Conservation (phyloP, 2,329 filamentous ascomycete species). For the Aphanoascus verrucosus region DNA sequence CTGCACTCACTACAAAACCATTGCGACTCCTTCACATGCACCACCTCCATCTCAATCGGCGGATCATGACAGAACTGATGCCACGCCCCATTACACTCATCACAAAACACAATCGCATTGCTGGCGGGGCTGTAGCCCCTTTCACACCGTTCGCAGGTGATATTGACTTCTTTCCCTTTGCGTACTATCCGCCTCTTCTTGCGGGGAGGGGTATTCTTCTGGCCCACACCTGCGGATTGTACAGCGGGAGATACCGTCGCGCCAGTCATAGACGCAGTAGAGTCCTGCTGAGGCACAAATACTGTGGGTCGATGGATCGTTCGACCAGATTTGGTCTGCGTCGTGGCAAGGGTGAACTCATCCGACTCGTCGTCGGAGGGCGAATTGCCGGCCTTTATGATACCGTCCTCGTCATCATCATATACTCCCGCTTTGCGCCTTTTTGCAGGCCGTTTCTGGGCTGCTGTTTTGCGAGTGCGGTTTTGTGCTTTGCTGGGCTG, state of each 20-base stretch:
- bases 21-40: constrained; percentile 54
- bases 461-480: constrained; percentile 5
- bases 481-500: not conserved
- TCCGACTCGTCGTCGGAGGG: constrained; percentile 32
- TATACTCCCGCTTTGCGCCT: constrained; percentile 14
- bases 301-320: constrained; percentile 55
- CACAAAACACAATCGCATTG: constrained; percentile 79
- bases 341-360: constrained; percentile 47
- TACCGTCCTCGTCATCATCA: constrained; percentile 25
- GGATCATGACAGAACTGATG: constrained; percentile 75
- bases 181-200: constrained; percentile 49
- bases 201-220: constrained; percentile 36
- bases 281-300: constrained; percentile 39
- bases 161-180: constrained; percentile 32
- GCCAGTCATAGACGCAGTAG: constrained; percentile 11
- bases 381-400: constrained; percentile 29
- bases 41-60: constrained; percentile 57
- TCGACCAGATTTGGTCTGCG: constrained; percentile 65
- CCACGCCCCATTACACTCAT: constrained; percentile 68
- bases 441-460: constrained; percentile 6
- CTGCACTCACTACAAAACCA: constrained; percentile 61
- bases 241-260: constrained; percentile 9
- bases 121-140: constrained; percentile 59
- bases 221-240: constrained; percentile 21
- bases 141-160: constrained; percentile 60